Conservation (phyloP, 73 alveolate genomes). For the Symbiodinium natans region DNA sequence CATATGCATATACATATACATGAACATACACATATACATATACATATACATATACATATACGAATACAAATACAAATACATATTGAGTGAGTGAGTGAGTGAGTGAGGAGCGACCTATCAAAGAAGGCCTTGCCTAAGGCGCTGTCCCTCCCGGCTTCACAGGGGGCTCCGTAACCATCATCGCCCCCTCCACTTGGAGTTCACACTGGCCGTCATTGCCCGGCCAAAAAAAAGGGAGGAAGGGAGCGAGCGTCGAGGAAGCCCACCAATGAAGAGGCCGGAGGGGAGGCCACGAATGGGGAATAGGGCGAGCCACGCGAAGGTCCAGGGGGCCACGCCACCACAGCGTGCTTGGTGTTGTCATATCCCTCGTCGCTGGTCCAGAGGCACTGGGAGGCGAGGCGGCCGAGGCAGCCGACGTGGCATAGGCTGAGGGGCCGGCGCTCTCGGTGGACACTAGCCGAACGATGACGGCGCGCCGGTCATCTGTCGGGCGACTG, state of each 20-base stretch:
- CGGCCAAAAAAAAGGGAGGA: neutral
- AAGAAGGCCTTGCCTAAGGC: neutral
- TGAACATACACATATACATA: no score
- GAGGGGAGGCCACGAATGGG: neutral
- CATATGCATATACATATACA: no score
- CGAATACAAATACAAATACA: no score
- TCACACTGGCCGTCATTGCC: neutral
- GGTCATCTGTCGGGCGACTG: neutral
- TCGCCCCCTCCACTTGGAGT: constrained; percentile 14
- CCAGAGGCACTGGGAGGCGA: neutral
- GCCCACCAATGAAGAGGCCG: neutral
- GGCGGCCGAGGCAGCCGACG: neutral
- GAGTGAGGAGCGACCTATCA: no score
- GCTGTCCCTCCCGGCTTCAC: neutral
- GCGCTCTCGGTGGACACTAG: neutral
- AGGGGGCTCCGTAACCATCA: neutral
- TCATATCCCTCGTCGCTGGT: neutral
- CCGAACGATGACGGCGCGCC: neutral
- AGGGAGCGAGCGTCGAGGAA: no score
- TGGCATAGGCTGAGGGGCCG: neutral
- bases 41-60: no score
- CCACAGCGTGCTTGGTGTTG: neutral
- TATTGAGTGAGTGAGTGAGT: no score
- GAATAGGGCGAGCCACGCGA: neutral
- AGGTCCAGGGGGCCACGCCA: neutral